Evolutionary conservation across 1,284 basidiomycete species (phyloP), one percentile per base, ranked within the genome.

Genomic region (Cryptococcus sp.): DNA sequence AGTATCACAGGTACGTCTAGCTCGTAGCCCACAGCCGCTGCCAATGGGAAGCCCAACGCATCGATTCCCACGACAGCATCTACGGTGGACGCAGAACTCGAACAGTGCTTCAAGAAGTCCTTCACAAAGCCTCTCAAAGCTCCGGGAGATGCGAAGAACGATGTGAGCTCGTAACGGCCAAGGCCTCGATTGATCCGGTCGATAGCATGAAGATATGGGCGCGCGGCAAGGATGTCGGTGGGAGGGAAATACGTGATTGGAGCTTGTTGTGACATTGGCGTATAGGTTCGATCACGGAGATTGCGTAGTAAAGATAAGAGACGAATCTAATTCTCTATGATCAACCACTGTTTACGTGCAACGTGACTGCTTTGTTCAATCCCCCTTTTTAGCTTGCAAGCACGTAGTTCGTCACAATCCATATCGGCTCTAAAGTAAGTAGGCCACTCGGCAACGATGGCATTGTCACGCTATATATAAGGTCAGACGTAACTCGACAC

Each of bases 41-140:
- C 61, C 5, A 60, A 11, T 1, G 51, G 50, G 40, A 63, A 54
- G 5, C 61, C 61, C 13, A 63, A 54, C 15, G 57, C 58, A 38
- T 63, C 61, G 8, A 63, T 35, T 11, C 61, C 61, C 11, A 63
- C 54, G 0, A 63, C 27, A 5, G 61, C 61, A 22, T 63, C 61
- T 4, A 45, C 15, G 2, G n/a, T 6, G 42, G 42, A 45, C 4
- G 56, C 43, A 11, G 49, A 25, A 17, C 7, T 11, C n/a, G 7
- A 5, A 40, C 54, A 63, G 48, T 60, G 52, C 15, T 27, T 43
- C 2, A 27, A 13, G 6, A 63, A 22, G 40, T 63, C 61, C 25
- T n/a, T 15, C 16, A 52, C 27, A 42, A 59, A 54, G 3, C 16
- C 39, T 20, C 35, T 16, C 30, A 63, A 25, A 6, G 61, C 53